These are phyloP conservation scores for Beauveria caledonica DNA, from an alignment of 2,329 filamentous ascomycete genomes.

Conservation along the genomic window DNA sequence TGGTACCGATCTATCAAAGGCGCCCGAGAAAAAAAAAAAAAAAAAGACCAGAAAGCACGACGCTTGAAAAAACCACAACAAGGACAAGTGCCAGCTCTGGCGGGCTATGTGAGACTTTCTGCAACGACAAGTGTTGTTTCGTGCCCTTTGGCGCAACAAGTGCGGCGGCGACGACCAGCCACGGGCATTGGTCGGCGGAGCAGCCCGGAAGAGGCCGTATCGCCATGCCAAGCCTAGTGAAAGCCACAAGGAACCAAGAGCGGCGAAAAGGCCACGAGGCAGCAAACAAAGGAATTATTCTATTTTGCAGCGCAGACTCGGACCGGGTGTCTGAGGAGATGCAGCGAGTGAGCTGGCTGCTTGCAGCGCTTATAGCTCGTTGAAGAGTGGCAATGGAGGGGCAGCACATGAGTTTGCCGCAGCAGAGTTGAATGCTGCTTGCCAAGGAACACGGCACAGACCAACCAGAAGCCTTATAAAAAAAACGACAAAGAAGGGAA, in stretches of 20 bases:
- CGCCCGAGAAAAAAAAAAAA: background rate
- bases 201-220: background rate
- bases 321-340: no score
- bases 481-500: background rate
- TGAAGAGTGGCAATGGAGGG: background rate
- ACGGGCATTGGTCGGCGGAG: background rate
- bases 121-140: conserved; percentile 3
- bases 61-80: background rate
- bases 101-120: background rate
- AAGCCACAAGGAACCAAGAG: background rate
- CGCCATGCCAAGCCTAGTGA: background rate
- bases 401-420: background rate
- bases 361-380: background rate
- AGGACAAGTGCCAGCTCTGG: no score
- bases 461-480: background rate
- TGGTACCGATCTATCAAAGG: background rate
- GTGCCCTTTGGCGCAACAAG: background rate
- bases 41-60: background rate
- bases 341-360: background rate
- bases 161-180: background rate
- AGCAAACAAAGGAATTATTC: background rate
- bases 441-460: background rate
- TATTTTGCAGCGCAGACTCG: no score
- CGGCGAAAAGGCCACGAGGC: background rate
- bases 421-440: background rate